Evolutionary conservation across 2,329 filamentous ascomycete genomes (phyloP).

Genomic region (Daldinia sp.): DNA sequence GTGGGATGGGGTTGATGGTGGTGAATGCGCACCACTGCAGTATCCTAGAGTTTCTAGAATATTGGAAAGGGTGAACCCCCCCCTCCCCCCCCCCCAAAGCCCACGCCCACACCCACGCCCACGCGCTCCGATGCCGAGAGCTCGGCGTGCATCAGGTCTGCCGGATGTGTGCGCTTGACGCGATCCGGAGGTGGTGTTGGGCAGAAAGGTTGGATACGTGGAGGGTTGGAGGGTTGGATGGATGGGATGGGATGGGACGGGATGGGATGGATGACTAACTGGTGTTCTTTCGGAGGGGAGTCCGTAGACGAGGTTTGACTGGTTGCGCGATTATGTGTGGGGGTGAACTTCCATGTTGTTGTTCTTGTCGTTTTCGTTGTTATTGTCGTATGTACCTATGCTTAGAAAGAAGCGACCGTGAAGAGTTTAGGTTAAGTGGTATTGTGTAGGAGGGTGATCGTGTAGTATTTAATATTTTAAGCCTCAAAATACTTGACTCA

Average conservation of each 20-base stretch:
- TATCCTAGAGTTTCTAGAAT: not conserved
- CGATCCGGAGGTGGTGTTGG: not conserved
- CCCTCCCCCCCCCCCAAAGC: too few species aligned
- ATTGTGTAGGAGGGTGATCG: not conserved
- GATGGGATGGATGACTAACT: not conserved
- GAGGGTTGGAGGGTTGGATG: too few species aligned
- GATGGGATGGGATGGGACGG: not conserved
- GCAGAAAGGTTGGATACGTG: too few species aligned
- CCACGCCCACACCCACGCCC: too few species aligned
- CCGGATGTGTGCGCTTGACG: not conserved
- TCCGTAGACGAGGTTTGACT: not conserved
- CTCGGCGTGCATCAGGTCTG: not conserved
- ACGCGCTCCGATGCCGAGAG: not conserved
- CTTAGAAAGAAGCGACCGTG: constrained; percentile 5
- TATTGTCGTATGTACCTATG: too few species aligned
- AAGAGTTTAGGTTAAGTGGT: not conserved
- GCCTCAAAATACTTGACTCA: not conserved
- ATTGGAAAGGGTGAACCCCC: not conserved
- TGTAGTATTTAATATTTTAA: not conserved
- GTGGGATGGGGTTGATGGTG: too few species aligned
- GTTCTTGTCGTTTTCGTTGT: not conserved
- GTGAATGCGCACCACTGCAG: too few species aligned
- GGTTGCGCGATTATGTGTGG: not conserved
- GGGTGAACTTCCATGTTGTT: too few species aligned
- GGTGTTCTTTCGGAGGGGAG: not conserved